These are phyloP conservation scores for Skeletonema potamos DNA, from an alignment of 108 stramenopile genomes.

Conservation along the genomic window DNA sequence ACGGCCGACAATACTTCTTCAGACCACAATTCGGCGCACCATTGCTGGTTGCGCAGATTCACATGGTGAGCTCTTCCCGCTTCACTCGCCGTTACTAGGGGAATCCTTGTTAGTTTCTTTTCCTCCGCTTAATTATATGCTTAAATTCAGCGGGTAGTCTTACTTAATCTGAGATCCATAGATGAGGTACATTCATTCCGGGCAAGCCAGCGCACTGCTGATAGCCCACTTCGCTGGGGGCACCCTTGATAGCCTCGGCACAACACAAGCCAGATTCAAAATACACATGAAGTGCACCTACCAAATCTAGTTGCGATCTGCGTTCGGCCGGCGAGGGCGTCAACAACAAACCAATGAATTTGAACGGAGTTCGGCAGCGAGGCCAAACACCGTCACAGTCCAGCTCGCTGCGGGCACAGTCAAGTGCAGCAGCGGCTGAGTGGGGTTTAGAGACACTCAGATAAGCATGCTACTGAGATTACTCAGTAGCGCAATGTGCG, in stretches of 20 bases:
- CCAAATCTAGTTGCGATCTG: constrained; percentile 29
- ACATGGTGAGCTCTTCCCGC: constrained; percentile 89
- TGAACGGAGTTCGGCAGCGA: constrained; percentile 24
- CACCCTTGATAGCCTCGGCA: too few species aligned
- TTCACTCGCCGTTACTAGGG: constrained; percentile 96
- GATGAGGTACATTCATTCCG: constrained; percentile 17
- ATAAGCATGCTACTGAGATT: constrained; percentile 86
- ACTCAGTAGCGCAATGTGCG: constrained; percentile 94
- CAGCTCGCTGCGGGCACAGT: constrained; percentile 25
- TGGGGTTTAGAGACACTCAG: constrained; percentile 88
- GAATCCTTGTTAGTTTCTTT: constrained; percentile 97
- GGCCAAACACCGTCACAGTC: constrained; percentile 42
- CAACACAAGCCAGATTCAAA: too few species aligned
- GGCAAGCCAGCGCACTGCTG: neutral
- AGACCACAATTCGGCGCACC: constrained; percentile 89
- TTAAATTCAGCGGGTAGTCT: constrained; percentile 97
- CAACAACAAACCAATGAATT: constrained; percentile 15
- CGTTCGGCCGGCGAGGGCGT: constrained; percentile 2
- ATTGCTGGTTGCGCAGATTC: constrained; percentile 60
- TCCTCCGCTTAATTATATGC: constrained; percentile 98
- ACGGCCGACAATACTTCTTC: constrained; percentile 61
- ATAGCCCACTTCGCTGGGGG: neutral
- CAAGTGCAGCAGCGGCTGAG: constrained; percentile 46
- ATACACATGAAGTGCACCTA: constrained; percentile 34
- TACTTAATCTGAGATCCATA: constrained; percentile 81